These are phyloP conservation scores for Peniophora sp. DNA, from an alignment of 1,284 basidiomycete genomes.

Conservation along the genomic window DNA sequence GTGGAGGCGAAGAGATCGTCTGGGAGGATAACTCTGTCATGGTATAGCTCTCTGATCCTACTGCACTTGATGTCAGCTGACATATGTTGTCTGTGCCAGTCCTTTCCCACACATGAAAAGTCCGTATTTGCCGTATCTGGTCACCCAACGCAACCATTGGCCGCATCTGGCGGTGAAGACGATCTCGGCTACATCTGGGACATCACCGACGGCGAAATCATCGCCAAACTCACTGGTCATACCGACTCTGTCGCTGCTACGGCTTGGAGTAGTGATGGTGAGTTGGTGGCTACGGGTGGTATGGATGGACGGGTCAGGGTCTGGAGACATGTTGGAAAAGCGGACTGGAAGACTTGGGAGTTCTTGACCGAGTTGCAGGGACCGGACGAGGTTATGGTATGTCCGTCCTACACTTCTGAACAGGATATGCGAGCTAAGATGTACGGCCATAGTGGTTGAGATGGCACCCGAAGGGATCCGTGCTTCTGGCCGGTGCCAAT, in stretches of 20 bases:
- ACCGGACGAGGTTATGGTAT: constrained; percentile 89
- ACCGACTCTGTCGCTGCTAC: constrained; percentile 83
- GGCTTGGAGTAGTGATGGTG: constrained; percentile 83
- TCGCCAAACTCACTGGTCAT: constrained; percentile 86
- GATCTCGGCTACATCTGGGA: constrained; percentile 95
- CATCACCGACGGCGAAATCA: constrained; percentile 71
- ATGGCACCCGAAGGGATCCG: constrained; percentile 94
- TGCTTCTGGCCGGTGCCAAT: constrained; percentile 87
- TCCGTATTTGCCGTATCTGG: constrained; percentile 84
- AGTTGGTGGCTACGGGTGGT: constrained; percentile 90
- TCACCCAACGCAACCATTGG: constrained; percentile 83
- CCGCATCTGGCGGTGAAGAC: constrained; percentile 91
- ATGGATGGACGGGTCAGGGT: constrained; percentile 95
- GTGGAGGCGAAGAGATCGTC: constrained; percentile 36
- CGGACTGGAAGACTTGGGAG: constrained; percentile 79
- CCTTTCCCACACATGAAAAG: constrained; percentile 51
- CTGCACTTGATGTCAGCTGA: no score
- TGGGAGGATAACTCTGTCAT: constrained; percentile 46
- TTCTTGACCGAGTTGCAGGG: constrained; percentile 90
- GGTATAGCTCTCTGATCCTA: no score
- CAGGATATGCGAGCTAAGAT: background rate
- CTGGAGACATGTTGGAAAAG: constrained; percentile 77
- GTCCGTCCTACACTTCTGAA: constrained; percentile 19
- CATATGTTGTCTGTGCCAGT: constrained; percentile 24
- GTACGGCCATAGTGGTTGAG: constrained; percentile 86